Percentiles rank a stretch among this genome's conserved stretches.
These are phyloP conservation scores for Dictyostelium purpureum DNA, from an alignment of 78 protist genomes.

Conservation along the genomic window DNA sequence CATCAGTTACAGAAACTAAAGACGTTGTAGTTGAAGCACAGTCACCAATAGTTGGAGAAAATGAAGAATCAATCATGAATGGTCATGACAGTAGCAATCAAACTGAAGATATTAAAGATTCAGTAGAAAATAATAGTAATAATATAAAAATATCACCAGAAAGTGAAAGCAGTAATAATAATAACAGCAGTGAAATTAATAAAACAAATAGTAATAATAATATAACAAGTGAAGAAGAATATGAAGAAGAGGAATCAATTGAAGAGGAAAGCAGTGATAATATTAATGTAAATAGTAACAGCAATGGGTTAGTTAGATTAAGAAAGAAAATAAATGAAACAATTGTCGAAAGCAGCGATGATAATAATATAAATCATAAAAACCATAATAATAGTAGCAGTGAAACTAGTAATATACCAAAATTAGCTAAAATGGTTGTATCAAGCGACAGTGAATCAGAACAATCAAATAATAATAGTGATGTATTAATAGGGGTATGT, in stretches of 20 bases:
- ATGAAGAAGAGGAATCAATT: too few relatives aligned
- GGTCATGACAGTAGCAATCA: too few relatives aligned
- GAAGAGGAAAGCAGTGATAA: background rate
- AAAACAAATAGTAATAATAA: background rate
- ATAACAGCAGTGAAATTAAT: background rate
- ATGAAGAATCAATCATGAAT: background rate
- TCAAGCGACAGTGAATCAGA: slow-evolving; percentile 60
- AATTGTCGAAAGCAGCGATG: background rate
- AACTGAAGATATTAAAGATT: too few relatives aligned
- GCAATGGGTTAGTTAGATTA: background rate
- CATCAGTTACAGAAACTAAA: too few relatives aligned
- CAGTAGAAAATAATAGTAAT: too few relatives aligned
- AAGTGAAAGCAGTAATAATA: background rate
- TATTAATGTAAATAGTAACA: slow-evolving; percentile 7
- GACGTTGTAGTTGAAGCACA: too few relatives aligned
- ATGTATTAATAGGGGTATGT: slow-evolving; percentile 45
- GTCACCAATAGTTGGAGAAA: background rate
- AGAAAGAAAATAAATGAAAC: background rate
- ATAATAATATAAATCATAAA: background rate
- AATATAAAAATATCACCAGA: too few relatives aligned
- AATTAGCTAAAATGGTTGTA: slow-evolving; percentile 30
- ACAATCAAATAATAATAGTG: background rate
- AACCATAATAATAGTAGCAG: background rate
- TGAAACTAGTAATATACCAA: background rate
- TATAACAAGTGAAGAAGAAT: slow-evolving; percentile 6